Conservation (phyloP, 2,329 filamentous ascomycete species). For the Aspergillus sp. region DNA sequence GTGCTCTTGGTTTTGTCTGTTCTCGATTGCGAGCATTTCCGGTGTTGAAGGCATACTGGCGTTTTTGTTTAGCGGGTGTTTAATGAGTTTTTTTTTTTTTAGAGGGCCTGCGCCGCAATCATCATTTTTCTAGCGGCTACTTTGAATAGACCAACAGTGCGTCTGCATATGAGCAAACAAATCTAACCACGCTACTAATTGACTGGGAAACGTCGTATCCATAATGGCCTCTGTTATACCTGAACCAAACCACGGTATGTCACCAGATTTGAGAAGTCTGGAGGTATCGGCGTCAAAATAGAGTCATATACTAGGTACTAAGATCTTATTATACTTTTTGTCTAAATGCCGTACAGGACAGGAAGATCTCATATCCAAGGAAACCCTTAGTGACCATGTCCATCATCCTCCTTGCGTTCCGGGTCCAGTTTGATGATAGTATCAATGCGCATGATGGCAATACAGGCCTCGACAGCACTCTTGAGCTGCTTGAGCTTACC, state of each 20-base stretch:
- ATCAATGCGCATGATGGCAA: conserved; percentile 99
- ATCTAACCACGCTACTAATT: background rate
- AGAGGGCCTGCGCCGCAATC: conserved; percentile 2
- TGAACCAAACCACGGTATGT: background rate
- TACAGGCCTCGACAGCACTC: conserved; percentile 96
- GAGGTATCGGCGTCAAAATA: background rate
- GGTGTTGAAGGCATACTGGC: conserved; percentile 22
- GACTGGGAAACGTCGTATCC: background rate
- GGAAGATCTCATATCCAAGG: conserved; percentile 3
- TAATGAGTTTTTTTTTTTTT: conserved; percentile 13
- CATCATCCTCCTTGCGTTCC: conserved; percentile 78
- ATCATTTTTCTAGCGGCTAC: background rate
- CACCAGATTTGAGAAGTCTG: background rate
- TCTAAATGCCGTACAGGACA: conserved; percentile 14
- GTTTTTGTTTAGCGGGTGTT: conserved; percentile 26
- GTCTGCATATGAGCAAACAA: background rate
- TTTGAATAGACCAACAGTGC: conserved; percentile 6
- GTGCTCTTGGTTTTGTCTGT: conserved; percentile 4
- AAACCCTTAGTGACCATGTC: conserved; percentile 71
- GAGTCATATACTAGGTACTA: conserved; percentile 4
- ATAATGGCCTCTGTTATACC: background rate
- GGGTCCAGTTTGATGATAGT: conserved; percentile 98
- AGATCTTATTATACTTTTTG: conserved; percentile 22
- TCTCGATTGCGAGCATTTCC: conserved; percentile 24
- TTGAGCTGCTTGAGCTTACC: conserved; percentile 98